Evolutionary conservation across 2,329 filamentous ascomycete genomes (phyloP), one percentile per base, ranked within the genome.

Genomic region (Westerdykella sp.): DNA sequence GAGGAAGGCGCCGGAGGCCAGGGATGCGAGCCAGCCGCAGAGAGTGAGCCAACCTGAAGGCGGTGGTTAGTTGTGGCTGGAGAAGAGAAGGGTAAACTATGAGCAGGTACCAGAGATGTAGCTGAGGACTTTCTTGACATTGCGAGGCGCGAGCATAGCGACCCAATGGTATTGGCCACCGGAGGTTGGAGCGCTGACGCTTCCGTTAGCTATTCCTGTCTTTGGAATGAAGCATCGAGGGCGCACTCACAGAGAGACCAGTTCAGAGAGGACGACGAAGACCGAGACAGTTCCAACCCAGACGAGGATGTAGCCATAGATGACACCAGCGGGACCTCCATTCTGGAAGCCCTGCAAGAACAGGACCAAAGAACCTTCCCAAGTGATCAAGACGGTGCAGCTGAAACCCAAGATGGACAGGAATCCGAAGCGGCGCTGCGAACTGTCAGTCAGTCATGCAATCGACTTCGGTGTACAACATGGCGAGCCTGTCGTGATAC

Each of bases 11-110:
- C 49, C 52, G 2, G 55, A 54, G 23, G 58, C 68, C 43, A 53
- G 49, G 37, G 48, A 49, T 4, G 66, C 63, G 47, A 69, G 65
- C 68, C 69, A 71, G 4, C 65, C 67, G 6, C 59, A 47, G 1
- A 69, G 54, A n/a, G 62, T 67, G 21, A 69, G 58, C 71, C 70
- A 73, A 12, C 70, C 69, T 50, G 34, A 35, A 15, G 14, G 14
- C 18, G 11, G n/a, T 21, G 18, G 13, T 35, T 35, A 15, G 34
- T 13, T 10, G 34, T 35, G 34, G 10, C 3, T 10, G 25, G 2
- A 10, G 11, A 28, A 7, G 25, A 9, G 34, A 35, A 35, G 6
- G 14, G 14, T 11, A 36, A n/a, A 10, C n/a, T 2, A 14, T 30
- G 13, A 34, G 6, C 1, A 11, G 18, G 22, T 45, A 60, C 59